Conservation (phyloP, 257 asterid genomes). For the Petunia axillaris region DNA sequence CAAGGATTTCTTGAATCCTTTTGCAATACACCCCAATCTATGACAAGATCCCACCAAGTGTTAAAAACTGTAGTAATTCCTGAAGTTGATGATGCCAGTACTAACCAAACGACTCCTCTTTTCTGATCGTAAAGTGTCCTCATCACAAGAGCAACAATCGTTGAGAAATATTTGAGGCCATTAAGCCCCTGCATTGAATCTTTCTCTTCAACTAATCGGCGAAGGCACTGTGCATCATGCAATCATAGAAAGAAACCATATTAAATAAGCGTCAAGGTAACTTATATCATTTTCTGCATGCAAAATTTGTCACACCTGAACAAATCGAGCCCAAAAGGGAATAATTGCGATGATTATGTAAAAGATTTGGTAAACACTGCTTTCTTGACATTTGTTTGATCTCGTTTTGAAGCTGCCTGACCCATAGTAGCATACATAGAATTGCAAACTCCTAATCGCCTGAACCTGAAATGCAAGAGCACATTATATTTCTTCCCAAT, state of each 20-base stretch:
- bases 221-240: conserved; percentile 51
- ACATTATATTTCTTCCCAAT: neutral
- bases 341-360: conserved; percentile 57
- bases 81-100: conserved; percentile 62
- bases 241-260: neutral
- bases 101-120: conserved; percentile 40
- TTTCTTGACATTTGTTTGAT: conserved; percentile 40
- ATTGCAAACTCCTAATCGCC: conserved; percentile 68
- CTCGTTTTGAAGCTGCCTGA: conserved; percentile 65
- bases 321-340: conserved; percentile 66
- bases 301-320: conserved; percentile 52
- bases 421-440: conserved; percentile 67
- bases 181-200: conserved; percentile 54
- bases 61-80: conserved; percentile 60
- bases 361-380: conserved; percentile 38
- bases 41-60: conserved; percentile 86
- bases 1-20: conserved; percentile 63
- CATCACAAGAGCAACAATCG: conserved; percentile 67
- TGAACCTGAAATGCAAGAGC: conserved; percentile 60
- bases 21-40: conserved; percentile 76
- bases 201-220: conserved; percentile 63
- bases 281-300: no score
- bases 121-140: conserved; percentile 50
- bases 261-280: neutral
- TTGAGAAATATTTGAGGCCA: conserved; percentile 63